A percentile compares a stretch with the other conserved stretches of the same genome.
These are phyloP conservation scores for Hemileccinum rubropunctum DNA, from an alignment of 768 basidiomycete species.

Conservation along the genomic window DNA sequence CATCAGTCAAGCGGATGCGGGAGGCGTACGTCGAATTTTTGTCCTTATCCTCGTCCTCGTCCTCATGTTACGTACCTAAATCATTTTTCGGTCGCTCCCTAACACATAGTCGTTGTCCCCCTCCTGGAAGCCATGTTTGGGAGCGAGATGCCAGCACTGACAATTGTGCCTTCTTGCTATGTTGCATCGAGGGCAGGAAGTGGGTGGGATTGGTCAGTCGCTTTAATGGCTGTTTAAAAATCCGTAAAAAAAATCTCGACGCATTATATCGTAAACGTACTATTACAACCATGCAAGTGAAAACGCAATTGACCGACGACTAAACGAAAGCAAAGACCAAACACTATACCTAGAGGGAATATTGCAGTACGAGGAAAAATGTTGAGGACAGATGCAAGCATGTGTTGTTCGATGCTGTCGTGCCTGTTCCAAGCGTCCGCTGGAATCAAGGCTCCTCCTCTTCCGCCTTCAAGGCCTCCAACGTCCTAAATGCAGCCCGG, in stretches of 20 bases:
- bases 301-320: not conserved
- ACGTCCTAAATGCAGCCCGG: constrained; percentile 73
- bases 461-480: constrained; percentile 72
- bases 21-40: constrained; percentile 15
- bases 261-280: not conserved
- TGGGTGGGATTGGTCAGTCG: constrained; percentile 29
- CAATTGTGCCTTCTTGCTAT: constrained; percentile 19
- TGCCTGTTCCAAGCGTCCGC: not conserved
- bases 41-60: not conserved
- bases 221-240: constrained; percentile 27
- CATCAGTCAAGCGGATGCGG: constrained; percentile 2
- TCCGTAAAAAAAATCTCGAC: no score
- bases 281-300: not conserved
- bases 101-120: constrained; percentile 14
- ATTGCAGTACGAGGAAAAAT: constrained; percentile 2
- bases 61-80: constrained; percentile 1
- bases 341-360: constrained; percentile 3
- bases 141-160: constrained; percentile 26
- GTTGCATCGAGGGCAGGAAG: constrained; percentile 21
- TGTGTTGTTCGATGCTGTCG: constrained; percentile 2
- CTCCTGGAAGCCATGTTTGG: constrained; percentile 23
- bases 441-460: constrained; percentile 41
- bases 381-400: constrained; percentile 16
- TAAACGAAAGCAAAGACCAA: not conserved
- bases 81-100: not conserved